These are phyloP conservation scores for Tillandsia leiboldiana DNA, from an alignment of 176 grass and related monocot genomes.

Conservation along the genomic window DNA sequence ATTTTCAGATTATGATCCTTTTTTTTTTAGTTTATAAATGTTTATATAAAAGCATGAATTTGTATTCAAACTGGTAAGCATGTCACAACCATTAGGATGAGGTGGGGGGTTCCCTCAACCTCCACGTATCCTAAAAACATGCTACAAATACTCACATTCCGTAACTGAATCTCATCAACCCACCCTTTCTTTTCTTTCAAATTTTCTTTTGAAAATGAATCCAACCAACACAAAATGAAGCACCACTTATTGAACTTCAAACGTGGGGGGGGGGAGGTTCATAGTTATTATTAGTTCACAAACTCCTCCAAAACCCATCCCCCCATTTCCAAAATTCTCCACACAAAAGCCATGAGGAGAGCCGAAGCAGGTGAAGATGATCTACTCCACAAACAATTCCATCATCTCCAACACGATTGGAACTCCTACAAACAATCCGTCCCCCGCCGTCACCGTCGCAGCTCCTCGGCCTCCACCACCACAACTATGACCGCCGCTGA, in stretches of 20 bases:
- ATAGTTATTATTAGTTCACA: neutral
- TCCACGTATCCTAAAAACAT: neutral
- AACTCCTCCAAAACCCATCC: neutral
- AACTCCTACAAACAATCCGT: slow-evolving; percentile 14
- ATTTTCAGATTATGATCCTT: too few relatives aligned
- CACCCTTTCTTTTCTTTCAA: too few relatives aligned
- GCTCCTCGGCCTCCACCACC: neutral
- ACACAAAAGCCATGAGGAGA: neutral
- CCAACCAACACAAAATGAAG: too few relatives aligned
- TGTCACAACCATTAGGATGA: too few relatives aligned
- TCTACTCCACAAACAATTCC: neutral
- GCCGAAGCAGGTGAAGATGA: neutral
- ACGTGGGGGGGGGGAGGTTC: neutral
- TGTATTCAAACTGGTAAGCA: too few relatives aligned
- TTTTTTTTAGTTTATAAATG: too few relatives aligned
- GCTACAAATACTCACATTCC: too few relatives aligned
- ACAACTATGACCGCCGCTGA: neutral
- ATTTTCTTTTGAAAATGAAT: too few relatives aligned
- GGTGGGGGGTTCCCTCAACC: neutral
- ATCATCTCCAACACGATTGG: slow-evolving; percentile 11
- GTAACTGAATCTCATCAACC: too few relatives aligned
- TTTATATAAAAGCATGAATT: too few relatives aligned
- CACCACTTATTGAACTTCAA: too few relatives aligned
- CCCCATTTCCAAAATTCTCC: neutral
- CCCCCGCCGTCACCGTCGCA: neutral